Evolutionary conservation across 2,329 filamentous ascomycete genomes (phyloP).

Genomic region (Fusarium sp.): DNA sequence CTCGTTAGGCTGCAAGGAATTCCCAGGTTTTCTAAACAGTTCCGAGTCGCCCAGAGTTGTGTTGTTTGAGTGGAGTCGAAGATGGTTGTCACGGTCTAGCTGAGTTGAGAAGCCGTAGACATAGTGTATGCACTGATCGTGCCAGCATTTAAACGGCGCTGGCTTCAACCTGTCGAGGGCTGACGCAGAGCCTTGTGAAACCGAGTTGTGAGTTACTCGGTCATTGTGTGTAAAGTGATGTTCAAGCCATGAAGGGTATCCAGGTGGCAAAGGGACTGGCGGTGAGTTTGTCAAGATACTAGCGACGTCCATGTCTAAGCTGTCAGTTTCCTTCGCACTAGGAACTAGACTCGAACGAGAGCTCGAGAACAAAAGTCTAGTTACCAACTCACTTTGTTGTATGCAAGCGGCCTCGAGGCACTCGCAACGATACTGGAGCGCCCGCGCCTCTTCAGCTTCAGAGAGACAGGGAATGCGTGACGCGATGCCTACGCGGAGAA

Average conservation of each 20-base stretch:
- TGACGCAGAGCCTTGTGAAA: slow-evolving; percentile 28
- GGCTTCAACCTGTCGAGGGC: slow-evolving; percentile 12
- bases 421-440: slow-evolving; percentile 69
- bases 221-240: slow-evolving; percentile 63
- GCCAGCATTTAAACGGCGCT: slow-evolving; percentile 63
- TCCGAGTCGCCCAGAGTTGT: slow-evolving; percentile 58
- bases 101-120: slow-evolving; percentile 67
- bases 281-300: slow-evolving; percentile 46
- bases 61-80: slow-evolving; percentile 57
- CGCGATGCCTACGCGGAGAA: slow-evolving; percentile 39
- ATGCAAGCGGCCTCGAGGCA: slow-evolving; percentile 66
- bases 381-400: slow-evolving; percentile 47
- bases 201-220: slow-evolving; percentile 56
- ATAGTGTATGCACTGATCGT: slow-evolving; percentile 68
- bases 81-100: slow-evolving; percentile 65
- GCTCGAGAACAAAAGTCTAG: not conserved
- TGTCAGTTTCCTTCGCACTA: slow-evolving; percentile 31
- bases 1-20: slow-evolving; percentile 26
- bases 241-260: slow-evolving; percentile 65
- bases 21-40: slow-evolving; percentile 50
- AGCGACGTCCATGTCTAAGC: slow-evolving; percentile 48
- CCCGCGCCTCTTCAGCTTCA: slow-evolving; percentile 67
- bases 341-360: not conserved
- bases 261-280: slow-evolving; percentile 54
- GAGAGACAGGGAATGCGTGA: slow-evolving; percentile 59